A percentile compares a stretch with the other conserved stretches of the same genome.
Conservation (phyloP, 78 protist species). For the Trichosphaerium sp. region DNA sequence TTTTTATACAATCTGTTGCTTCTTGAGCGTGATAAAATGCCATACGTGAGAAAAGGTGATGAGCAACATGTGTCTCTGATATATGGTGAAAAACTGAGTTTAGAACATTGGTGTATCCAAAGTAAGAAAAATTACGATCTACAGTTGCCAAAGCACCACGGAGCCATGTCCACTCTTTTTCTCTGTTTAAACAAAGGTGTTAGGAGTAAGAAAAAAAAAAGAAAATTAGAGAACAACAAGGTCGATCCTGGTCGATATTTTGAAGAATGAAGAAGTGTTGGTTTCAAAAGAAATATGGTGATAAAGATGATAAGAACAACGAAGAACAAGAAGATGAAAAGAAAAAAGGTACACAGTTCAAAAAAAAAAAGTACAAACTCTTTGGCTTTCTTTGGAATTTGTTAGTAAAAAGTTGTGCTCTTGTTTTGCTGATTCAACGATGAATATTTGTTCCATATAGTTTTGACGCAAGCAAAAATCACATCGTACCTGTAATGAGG, state of each 20-base stretch:
- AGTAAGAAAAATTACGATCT: constrained; percentile 55
- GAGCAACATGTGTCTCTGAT: constrained; percentile 70
- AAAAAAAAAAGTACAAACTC: no score
- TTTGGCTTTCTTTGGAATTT: no score
- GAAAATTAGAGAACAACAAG: no score
- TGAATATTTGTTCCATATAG: no score
- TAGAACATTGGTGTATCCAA: no score
- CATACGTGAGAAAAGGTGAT: constrained; percentile 62
- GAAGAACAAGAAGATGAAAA: background rate
- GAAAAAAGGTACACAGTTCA: no score
- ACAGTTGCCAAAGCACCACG: constrained; percentile 58
- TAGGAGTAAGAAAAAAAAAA: background rate
- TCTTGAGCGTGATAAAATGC: constrained; percentile 70
- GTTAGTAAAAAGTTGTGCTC: no score
- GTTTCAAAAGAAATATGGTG: no score
- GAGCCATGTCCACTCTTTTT: constrained; percentile 31
- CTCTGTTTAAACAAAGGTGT: no score
- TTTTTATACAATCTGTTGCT: constrained; percentile 50
- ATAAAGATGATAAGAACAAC: background rate
- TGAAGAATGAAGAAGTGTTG: no score
- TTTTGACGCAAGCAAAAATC: no score
- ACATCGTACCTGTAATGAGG: constrained; percentile 59
- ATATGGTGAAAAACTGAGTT: constrained; percentile 62
- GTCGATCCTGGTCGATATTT: background rate
- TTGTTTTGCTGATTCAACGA: no score